phyloP scores from a whole-genome alignment of 1,139 yeast species.

The Nadsonia commutata region DNA sequence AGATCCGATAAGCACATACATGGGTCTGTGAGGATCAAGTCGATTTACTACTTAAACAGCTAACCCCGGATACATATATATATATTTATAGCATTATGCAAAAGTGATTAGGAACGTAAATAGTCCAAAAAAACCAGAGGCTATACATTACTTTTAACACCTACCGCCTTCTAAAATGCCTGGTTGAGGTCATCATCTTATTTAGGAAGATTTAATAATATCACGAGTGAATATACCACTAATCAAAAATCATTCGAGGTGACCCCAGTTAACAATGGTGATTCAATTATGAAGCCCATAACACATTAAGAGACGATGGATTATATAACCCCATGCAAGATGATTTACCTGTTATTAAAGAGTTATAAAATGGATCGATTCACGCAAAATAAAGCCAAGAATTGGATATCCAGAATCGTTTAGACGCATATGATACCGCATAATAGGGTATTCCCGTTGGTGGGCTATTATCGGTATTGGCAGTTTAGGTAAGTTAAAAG shows the following conservation, averaged over 20 bases:
- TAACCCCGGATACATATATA: too few relatives aligned
- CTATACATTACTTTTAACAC: too few relatives aligned
- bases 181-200: slow-evolving; percentile 10
- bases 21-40: too few relatives aligned
- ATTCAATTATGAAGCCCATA: slow-evolving; percentile 3
- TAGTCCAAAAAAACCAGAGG: too few relatives aligned
- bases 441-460: slow-evolving; percentile 3
- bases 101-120: too few relatives aligned
- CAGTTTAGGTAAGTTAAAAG: too few relatives aligned
- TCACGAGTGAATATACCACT: slow-evolving; percentile 3
- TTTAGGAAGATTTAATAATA: slow-evolving; percentile 17
- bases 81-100: too few relatives aligned
- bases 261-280: slow-evolving; percentile 1
- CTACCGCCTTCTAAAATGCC: slow-evolving; percentile 6
- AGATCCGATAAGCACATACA: too few relatives aligned
- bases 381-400: slow-evolving; percentile 71
- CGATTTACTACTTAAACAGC: too few relatives aligned
- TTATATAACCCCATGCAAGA: slow-evolving; percentile 36
- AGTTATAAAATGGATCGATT: slow-evolving; percentile 62
- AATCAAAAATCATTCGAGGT: background rate
- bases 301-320: background rate
- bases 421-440: slow-evolving; percentile 24
- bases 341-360: slow-evolving; percentile 51
- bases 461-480: background rate
- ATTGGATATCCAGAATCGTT: slow-evolving; percentile 66